Evolutionary conservation across 2,329 filamentous ascomycete species (phyloP), one percentile per base, ranked within the genome.

Genomic region (Tolypocladium tropicale): DNA sequence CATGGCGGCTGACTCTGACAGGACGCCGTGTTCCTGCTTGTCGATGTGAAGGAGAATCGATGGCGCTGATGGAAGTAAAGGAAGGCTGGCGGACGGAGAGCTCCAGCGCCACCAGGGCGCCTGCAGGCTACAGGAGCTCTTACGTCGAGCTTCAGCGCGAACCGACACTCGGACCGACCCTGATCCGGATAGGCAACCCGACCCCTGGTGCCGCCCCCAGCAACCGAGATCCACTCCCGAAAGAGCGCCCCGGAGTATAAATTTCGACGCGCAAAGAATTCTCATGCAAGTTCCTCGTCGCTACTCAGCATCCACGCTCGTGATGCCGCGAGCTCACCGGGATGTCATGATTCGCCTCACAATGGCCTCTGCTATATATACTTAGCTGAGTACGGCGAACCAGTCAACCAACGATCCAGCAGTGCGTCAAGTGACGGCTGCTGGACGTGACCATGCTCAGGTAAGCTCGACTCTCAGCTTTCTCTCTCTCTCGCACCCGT

Each of bases 1-100:
- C 91, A 96, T 96, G 61, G 59, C 62, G 56, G 23, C 53, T 57
- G 23, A 39, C 60, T 52, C 52, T 23, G 46, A 48, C 34, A 30
- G 18, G 34, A n/a, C 36, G 41, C 21, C 41, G 18, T 23, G 25
- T 30, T 28, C 30, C 39, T 48, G 46, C 41, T 52, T 54, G 36
- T 36, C 37, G 34, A 52, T 43, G 43, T 55, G 48, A 36, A 37
- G 50, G 54, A 53, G 51, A 32, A 5, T 23, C 21, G 43, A n/a
- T 32, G 30, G 46, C 46, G 18, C 23, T 9, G 52, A 30, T 25
- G 28, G 49, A 53, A 39, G 37, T 14, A 48, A 46, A 50, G 43
- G 55, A 57, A 56, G 55, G 55, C 43, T 57, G 52, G 48, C 32
- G 28, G 28, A 21, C 37, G 37, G 21, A n/a, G 55, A n/a, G 55